Evolutionary conservation across 78 protist genomes (phyloP).

Genomic region (Protostelium mycophagum): DNA sequence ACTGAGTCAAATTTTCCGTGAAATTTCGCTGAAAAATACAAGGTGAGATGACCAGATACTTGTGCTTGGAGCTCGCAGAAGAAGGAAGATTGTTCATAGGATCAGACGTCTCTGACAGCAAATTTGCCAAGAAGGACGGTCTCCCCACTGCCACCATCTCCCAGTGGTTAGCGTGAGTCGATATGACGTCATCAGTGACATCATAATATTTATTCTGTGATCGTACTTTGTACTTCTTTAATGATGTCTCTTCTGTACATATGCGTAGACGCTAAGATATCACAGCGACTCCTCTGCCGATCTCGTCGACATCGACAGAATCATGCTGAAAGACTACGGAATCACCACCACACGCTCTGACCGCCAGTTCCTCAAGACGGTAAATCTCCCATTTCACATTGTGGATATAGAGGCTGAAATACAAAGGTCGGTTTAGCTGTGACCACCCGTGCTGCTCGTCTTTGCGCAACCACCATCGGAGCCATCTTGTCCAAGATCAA

Average conservation of each 20-base stretch:
- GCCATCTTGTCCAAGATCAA: conserved; percentile 16
- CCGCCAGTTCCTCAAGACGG: background rate
- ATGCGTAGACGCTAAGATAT: background rate
- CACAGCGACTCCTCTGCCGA: background rate
- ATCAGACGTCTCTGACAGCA: background rate
- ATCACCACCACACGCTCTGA: background rate
- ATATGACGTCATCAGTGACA: too few relatives aligned
- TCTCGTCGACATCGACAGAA: background rate
- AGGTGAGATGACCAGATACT: conserved; percentile 20
- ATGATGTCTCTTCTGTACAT: background rate
- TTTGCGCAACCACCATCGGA: conserved; percentile 13
- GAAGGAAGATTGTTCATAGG: background rate
- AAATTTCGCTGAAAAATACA: too few relatives aligned
- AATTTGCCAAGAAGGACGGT: background rate
- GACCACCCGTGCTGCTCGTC: conserved; percentile 29
- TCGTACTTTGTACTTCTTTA: too few relatives aligned
- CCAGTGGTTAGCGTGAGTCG: background rate
- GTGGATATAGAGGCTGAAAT: background rate
- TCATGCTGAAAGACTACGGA: background rate
- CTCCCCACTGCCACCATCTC: conserved; percentile 7
- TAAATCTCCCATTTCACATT: background rate
- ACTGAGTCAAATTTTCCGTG: too few relatives aligned
- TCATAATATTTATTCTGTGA: too few relatives aligned
- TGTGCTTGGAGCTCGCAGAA: background rate
- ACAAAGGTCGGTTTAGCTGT: conserved; percentile 2